Percentiles rank a stretch among this genome's conserved stretches.
phyloP scores from a whole-genome alignment of 2,329 filamentous ascomycete species.

The Rhynchosporium graminicola region DNA sequence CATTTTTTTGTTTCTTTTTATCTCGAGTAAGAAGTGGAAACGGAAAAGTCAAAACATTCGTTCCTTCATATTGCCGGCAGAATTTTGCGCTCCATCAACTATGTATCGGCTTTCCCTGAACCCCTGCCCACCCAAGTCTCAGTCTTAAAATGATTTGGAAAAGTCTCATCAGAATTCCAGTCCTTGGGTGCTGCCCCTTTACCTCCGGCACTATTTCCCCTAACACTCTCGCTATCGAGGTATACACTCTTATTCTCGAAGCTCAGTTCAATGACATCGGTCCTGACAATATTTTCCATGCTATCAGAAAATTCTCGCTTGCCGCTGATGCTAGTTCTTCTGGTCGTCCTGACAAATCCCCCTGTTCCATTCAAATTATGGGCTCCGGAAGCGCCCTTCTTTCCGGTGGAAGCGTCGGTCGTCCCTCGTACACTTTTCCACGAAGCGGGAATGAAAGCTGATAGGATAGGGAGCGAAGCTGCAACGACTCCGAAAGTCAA shows the following conservation, averaged over 20 bases:
- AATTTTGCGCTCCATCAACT: neutral
- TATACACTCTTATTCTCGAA: constrained; percentile 20
- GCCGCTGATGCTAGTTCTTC: constrained; percentile 17
- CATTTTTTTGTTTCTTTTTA: neutral
- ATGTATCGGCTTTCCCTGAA: neutral
- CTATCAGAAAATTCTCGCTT: constrained; percentile 20
- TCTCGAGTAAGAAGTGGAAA: too few species aligned
- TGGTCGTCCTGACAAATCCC: constrained; percentile 9
- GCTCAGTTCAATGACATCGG: constrained; percentile 26
- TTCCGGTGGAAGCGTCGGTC: neutral
- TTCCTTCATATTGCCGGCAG: neutral
- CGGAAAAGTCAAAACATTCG: neutral
- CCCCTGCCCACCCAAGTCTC: constrained; percentile 3
- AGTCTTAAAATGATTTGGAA: neutral
- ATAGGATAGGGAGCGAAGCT: constrained; percentile 42
- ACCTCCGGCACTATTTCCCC: neutral
- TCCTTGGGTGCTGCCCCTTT: neutral
- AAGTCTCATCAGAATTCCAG: neutral
- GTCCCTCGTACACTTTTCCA: constrained; percentile 20
- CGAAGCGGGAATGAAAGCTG: constrained; percentile 31
- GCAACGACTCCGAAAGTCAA: constrained; percentile 40
- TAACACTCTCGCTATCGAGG: neutral
- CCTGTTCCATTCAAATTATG: constrained; percentile 5
- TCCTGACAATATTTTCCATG: constrained; percentile 29
- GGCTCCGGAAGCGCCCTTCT: neutral